Base-by-base conservation (phyloP, 805 yeast species). In the Candida khao-thaluensis region DNA sequence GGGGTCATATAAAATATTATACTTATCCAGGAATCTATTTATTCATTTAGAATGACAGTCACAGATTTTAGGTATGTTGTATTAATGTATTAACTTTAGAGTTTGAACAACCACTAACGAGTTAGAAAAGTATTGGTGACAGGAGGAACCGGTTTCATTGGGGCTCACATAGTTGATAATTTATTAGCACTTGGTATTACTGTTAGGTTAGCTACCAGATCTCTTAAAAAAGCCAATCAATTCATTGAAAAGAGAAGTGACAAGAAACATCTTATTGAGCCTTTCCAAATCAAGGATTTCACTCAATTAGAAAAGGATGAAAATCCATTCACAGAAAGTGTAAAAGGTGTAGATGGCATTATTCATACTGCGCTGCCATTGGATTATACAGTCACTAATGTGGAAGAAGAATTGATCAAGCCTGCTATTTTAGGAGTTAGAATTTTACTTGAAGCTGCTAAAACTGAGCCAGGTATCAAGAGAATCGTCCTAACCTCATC, bases 401-500 rank as follows among this genome's bases (percentile, higher is more conserved):
- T 41, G 15, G 55, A 54, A 28, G 37, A 47, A 18, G 58, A 55
- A 4, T 26, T 57, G 33, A 36, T 57, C 28, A 32, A 38, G 10
- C 69, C 68, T 6, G 64, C 66, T 8, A 42, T 59, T 21, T 42
- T 46, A 12, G 68, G 68, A 5, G 60, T 65, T 16, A 43, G 43
- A 24, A 50, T 40, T 22, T 26, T 49, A 9, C 51, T 57, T 24
- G 76, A 85, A 0, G 69, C 76, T 16, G 52, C 64, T 46, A 49
- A 56, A 11, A 60, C 59, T 29, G 70, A 64, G 22, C 60, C 65
- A 7, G 50, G 63, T 18, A 66, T 77, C 9, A 69, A 64, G 40
- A 58, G 71, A 40, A 67, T 78, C 17, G 81, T 78, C 12, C 47
- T 73, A 16, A 76, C 81, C 10, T 77, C 82, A 1, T 74, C 80